These are phyloP conservation scores for Postia placenta DNA, from an alignment of 768 basidiomycete genomes.

Conservation along the genomic window DNA sequence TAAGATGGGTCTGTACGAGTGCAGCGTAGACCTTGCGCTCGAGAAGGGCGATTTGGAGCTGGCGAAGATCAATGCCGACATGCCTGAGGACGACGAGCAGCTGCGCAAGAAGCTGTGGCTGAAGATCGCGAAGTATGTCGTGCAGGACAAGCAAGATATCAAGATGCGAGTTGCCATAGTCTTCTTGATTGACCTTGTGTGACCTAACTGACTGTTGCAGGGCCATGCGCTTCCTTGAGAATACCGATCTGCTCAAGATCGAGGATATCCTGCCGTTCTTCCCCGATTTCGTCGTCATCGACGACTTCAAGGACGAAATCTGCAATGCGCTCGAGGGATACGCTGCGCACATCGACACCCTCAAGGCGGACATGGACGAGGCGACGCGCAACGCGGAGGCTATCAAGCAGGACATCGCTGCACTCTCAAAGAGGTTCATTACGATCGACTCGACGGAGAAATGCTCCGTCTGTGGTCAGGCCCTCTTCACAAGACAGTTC, in stretches of 20 bases:
- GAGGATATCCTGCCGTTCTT: constrained; percentile 99
- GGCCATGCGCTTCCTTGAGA: constrained; percentile 95
- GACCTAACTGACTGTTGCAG: constrained; percentile 33
- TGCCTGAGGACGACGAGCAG: constrained; percentile 80
- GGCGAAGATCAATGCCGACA: constrained; percentile 92
- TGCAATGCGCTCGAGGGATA: constrained; percentile 94
- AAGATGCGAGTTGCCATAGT: constrained; percentile 67
- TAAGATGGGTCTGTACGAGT: constrained; percentile 96
- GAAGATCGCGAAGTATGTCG: constrained; percentile 97
- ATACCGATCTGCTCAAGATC: constrained; percentile 91
- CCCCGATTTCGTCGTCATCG: constrained; percentile 98
- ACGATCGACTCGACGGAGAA: constrained; percentile 85
- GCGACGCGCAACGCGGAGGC: constrained; percentile 88
- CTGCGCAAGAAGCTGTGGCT: constrained; percentile 94
- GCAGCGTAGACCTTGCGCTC: constrained; percentile 90
- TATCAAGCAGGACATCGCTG: constrained; percentile 86
- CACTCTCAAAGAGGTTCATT: constrained; percentile 83
- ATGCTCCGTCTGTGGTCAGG: constrained; percentile 74
- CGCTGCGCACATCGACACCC: constrained; percentile 79
- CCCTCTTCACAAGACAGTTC: constrained; percentile 84
- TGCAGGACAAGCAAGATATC: constrained; percentile 97
- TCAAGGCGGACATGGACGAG: constrained; percentile 95
- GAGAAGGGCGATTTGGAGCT: constrained; percentile 93
- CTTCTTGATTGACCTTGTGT: not conserved
- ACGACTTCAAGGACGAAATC: constrained; percentile 99